phyloP scores from a whole-genome alignment of 2,329 filamentous ascomycete species.

The Stachybotrys echinatus region DNA sequence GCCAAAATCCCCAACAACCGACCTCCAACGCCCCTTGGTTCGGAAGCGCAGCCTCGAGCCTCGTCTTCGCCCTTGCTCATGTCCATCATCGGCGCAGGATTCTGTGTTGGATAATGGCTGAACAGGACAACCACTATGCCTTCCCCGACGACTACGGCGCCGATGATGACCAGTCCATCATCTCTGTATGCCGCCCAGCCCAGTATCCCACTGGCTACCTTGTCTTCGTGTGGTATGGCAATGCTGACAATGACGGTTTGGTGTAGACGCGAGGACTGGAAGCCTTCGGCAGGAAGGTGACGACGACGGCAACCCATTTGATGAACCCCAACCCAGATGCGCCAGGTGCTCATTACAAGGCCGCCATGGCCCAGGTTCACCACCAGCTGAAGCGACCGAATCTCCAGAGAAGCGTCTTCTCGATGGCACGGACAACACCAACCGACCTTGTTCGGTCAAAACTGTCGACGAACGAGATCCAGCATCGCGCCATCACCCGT shows the following conservation, averaged over 20 bases:
- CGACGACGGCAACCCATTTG: conserved; percentile 85
- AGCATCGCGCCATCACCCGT: conserved; percentile 84
- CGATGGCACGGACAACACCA: conserved; percentile 85
- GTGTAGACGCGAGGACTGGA: conserved; percentile 78
- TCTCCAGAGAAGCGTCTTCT: conserved; percentile 85
- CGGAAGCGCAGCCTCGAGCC: not conserved
- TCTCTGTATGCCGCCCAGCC: conserved; percentile 25
- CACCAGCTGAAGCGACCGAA: conserved; percentile 79
- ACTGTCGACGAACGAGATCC: conserved; percentile 86
- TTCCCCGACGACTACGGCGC: conserved; percentile 37
- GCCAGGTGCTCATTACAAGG: conserved; percentile 67
- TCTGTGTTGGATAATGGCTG: conserved; percentile 28
- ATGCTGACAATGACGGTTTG: conserved; percentile 3
- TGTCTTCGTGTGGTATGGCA: conserved; percentile 22
- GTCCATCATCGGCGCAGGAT: not conserved
- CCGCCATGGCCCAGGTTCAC: conserved; percentile 82
- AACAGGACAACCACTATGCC: conserved; percentile 37
- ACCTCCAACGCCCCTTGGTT: too few relatives aligned
- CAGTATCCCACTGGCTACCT: not conserved
- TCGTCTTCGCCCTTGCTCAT: not conserved
- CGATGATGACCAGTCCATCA: conserved; percentile 44
- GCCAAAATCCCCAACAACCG: not conserved
- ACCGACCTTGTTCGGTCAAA: conserved; percentile 89
- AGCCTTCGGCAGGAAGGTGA: conserved; percentile 90
- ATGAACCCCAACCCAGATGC: conserved; percentile 60